Conservation (phyloP, 192 early-diverging fungal species). For the Backusella liffmaniae region DNA sequence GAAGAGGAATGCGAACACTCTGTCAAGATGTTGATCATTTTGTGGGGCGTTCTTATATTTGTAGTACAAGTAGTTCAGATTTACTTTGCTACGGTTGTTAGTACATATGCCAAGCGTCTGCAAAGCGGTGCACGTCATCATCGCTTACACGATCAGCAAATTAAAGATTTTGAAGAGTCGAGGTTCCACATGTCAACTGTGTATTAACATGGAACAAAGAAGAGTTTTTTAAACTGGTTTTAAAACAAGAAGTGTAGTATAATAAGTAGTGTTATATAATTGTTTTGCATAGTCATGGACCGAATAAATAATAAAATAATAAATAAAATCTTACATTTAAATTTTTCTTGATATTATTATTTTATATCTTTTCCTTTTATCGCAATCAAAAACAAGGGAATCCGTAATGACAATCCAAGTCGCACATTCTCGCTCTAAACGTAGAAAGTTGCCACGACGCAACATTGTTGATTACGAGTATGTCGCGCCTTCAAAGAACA, state of each 20-base stretch:
- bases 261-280: background rate
- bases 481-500: background rate
- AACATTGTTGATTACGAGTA: constrained; percentile 1
- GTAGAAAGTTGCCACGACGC: background rate
- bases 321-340: no score
- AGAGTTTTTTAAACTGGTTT: background rate
- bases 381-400: background rate
- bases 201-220: constrained; percentile 19
- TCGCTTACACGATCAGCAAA: constrained; percentile 41
- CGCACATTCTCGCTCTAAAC: background rate
- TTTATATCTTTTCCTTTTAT: background rate
- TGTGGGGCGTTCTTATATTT: constrained; percentile 21
- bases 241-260: background rate
- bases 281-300: no score
- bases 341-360: background rate
- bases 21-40: constrained; percentile 20
- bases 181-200: constrained; percentile 38
- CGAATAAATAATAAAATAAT: no score
- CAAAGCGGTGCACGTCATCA: constrained; percentile 41
- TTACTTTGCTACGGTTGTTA: constrained; percentile 33
- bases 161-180: constrained; percentile 42
- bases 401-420: background rate
- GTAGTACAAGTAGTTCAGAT: constrained; percentile 26
- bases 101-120: constrained; percentile 31
- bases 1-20: constrained; percentile 8